Percentiles rank a stretch among this genome's conserved stretches.
Conservation (phyloP, 805 yeast species). For the Millerago galiae region DNA sequence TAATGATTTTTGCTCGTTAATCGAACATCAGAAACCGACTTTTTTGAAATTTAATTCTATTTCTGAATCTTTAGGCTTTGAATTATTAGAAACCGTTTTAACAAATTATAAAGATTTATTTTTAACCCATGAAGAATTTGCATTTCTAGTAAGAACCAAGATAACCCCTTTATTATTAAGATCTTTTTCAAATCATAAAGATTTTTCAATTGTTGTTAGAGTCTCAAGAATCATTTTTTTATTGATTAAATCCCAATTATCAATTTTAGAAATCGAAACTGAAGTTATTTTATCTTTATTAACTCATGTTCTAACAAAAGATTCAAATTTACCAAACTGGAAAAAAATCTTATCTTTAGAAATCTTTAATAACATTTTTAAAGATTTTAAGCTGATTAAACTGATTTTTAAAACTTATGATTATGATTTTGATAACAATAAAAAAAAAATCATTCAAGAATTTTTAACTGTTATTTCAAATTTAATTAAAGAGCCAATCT, state of each 20-base stretch:
- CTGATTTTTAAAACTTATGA: conserved; percentile 61
- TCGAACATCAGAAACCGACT: conserved; percentile 49
- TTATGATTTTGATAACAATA: conserved; percentile 46
- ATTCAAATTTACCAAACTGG: conserved; percentile 58
- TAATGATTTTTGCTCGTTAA: conserved; percentile 62
- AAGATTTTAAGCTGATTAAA: conserved; percentile 47
- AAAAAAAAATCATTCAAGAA: conserved; percentile 56
- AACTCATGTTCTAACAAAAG: conserved; percentile 62
- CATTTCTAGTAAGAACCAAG: conserved; percentile 55
- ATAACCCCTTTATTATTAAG: conserved; percentile 74
- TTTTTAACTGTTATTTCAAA: conserved; percentile 38
- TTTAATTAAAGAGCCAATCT: conserved; percentile 27
- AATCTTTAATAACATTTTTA: conserved; percentile 52
- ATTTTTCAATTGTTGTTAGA: conserved; percentile 67
- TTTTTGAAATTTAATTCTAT: conserved; percentile 47
- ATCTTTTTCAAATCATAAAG: conserved; percentile 49
- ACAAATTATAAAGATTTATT: conserved; percentile 56
- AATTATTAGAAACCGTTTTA: conserved; percentile 73
- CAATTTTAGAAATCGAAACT: conserved; percentile 62
- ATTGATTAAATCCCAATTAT: conserved; percentile 48
- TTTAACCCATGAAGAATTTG: conserved; percentile 53
- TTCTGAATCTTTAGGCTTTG: conserved; percentile 67
- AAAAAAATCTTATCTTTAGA: conserved; percentile 70
- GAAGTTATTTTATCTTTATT: conserved; percentile 75
- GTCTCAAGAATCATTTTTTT: conserved; percentile 66